A percentile compares a stretch with the other conserved stretches of the same genome.
Evolutionary conservation across 208 protist species (phyloP).

Genomic region (Wallacemonas sp.): DNA sequence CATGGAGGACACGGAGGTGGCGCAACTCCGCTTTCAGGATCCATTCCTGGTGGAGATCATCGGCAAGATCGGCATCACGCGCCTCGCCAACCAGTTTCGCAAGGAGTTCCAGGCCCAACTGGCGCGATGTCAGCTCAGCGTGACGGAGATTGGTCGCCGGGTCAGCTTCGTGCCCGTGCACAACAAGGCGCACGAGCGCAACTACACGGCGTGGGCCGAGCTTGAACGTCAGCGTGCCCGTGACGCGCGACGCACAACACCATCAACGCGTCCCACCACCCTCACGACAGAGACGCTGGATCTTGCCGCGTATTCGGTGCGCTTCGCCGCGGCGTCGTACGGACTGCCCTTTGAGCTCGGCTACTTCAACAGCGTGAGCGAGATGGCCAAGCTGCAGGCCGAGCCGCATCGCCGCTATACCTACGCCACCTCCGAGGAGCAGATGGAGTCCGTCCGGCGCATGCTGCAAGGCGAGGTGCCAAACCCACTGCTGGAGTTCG

Average conservation of each 20-base stretch:
- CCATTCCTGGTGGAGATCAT: constrained; percentile 64
- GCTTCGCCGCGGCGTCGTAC: constrained; percentile 73
- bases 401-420: constrained; percentile 69
- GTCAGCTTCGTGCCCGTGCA: neutral
- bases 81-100: constrained; percentile 24
- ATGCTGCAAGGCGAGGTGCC: constrained; percentile 65
- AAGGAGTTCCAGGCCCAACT: constrained; percentile 49
- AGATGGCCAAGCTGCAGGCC: constrained; percentile 45
- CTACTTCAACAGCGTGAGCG: constrained; percentile 56
- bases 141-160: constrained; percentile 9
- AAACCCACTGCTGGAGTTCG: constrained; percentile 68
- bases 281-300: constrained; percentile 30
- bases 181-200: neutral
- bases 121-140: constrained; percentile 12
- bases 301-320: constrained; percentile 47
- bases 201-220: constrained; percentile 6
- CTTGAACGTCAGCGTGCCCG: neutral
- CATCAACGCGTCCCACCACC: neutral
- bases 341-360: constrained; percentile 80
- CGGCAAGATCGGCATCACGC: constrained; percentile 26
- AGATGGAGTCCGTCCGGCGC: constrained; percentile 70
- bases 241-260: constrained; percentile 11
- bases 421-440: constrained; percentile 62
- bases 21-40: constrained; percentile 55
- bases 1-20: constrained; percentile 59